Evolutionary conservation across 2,329 filamentous ascomycete genomes (phyloP).

Genomic region (Microcera coccophila): DNA sequence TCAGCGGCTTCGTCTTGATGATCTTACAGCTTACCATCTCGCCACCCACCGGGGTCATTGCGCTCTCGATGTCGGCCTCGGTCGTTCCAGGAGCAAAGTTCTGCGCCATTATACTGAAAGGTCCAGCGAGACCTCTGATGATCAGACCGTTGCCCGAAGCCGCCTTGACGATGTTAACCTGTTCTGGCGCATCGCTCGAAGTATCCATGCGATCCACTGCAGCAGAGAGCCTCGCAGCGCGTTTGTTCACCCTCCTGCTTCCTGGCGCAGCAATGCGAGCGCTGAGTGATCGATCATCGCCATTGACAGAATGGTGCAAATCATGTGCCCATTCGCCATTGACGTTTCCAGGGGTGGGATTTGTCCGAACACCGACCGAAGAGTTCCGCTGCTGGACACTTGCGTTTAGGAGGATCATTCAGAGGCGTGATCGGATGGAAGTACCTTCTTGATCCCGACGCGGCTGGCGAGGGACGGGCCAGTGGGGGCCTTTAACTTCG

Average conservation of each 20-base stretch:
- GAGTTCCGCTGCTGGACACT: constrained; percentile 22
- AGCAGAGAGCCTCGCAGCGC: constrained; percentile 40
- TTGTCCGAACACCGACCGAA: constrained; percentile 16
- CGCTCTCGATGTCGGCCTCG: constrained; percentile 76
- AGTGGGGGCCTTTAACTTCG: constrained; percentile 41
- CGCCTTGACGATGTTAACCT: constrained; percentile 34
- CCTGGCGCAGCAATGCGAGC: constrained; percentile 44
- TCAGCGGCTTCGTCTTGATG: constrained; percentile 63
- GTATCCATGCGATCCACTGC: constrained; percentile 42
- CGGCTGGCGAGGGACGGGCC: constrained; percentile 64
- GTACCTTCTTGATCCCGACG: constrained; percentile 69
- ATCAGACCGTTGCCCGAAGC: constrained; percentile 51
- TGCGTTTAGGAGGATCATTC: background rate
- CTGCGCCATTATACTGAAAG: constrained; percentile 68
- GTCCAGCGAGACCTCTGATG: constrained; percentile 70
- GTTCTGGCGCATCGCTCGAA: constrained; percentile 28
- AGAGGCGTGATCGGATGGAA: constrained; percentile 9
- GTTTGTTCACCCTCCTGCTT: constrained; percentile 22
- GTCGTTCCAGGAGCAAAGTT: constrained; percentile 83
- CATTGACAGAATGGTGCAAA: constrained; percentile 50
- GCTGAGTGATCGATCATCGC: constrained; percentile 39
- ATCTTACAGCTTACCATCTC: constrained; percentile 64
- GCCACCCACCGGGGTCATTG: constrained; percentile 71
- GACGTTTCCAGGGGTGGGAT: constrained; percentile 49
- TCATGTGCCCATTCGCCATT: constrained; percentile 70